A percentile compares a stretch with the other conserved stretches of the same genome.
Conservation (phyloP, 176 grass and related monocot genomes). For the Dendrocalamus sinicus region DNA sequence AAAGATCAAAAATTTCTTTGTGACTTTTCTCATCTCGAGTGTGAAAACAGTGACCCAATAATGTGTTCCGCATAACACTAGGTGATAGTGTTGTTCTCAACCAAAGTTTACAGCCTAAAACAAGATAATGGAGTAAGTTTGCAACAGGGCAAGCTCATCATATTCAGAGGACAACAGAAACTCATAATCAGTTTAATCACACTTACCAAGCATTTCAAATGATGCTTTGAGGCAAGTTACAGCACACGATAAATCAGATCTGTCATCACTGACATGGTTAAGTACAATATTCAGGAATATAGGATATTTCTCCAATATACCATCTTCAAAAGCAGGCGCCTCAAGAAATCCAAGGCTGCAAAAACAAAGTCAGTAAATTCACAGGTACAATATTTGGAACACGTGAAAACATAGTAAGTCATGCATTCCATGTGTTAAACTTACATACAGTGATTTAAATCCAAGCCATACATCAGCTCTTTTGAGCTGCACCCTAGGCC, state of each 20-base stretch:
- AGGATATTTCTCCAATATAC: constrained; percentile 91
- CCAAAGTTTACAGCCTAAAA: constrained; percentile 96
- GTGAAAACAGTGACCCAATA: constrained; percentile 97
- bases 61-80: constrained; percentile 93
- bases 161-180: constrained; percentile 35
- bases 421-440: constrained; percentile 52
- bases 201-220: constrained; percentile 96
- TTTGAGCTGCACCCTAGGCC: constrained; percentile 86
- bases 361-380: constrained; percentile 39
- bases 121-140: constrained; percentile 25
- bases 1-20: constrained; percentile 98
- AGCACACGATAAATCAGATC: constrained; percentile 88
- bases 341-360: constrained; percentile 97
- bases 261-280: constrained; percentile 95
- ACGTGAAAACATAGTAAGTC: constrained; percentile 18
- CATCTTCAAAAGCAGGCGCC: constrained; percentile 89
- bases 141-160: constrained; percentile 21
- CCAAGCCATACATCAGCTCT: constrained; percentile 90
- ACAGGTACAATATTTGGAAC: constrained; percentile 16
- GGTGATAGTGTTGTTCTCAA: constrained; percentile 91
- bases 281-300: constrained; percentile 91
- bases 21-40: constrained; percentile 96
- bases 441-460: constrained; percentile 99
- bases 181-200: constrained; percentile 5
- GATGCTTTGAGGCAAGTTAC: constrained; percentile 92